Percentiles rank a stretch among this genome's conserved stretches.
These are phyloP conservation scores for Paxillus ammoniavirescens DNA, from an alignment of 768 basidiomycete genomes.

Conservation along the genomic window DNA sequence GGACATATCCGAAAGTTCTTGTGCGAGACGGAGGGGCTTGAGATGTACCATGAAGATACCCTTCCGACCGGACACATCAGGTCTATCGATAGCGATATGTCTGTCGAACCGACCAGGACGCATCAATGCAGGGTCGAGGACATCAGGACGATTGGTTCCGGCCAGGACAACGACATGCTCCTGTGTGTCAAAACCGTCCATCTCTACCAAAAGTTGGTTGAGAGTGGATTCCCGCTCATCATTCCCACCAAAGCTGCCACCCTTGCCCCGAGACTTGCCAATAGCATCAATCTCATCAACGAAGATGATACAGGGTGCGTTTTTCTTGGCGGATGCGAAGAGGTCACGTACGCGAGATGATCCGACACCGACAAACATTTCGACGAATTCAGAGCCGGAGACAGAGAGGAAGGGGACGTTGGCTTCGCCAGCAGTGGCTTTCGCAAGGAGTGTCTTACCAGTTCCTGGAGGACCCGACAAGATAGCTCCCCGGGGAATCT, in stretches of 20 bases:
- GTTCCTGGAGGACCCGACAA: slow-evolving; percentile 96
- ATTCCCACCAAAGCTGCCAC: slow-evolving; percentile 84
- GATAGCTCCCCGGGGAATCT: slow-evolving; percentile 95
- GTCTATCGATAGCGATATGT: slow-evolving; percentile 92
- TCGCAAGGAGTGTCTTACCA: slow-evolving; percentile 96
- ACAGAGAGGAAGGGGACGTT: slow-evolving; percentile 98
- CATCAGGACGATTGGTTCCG: slow-evolving; percentile 96
- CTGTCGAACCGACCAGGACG: slow-evolving; percentile 98
- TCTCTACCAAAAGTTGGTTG: slow-evolving; percentile 96
- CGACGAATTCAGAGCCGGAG: slow-evolving; percentile 98
- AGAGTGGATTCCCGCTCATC: slow-evolving; percentile 97
- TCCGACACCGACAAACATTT: slow-evolving; percentile 99
- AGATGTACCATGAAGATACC: slow-evolving; percentile 96
- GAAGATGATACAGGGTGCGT: slow-evolving; percentile 98
- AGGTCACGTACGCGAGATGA: slow-evolving; percentile 96
- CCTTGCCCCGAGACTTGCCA: slow-evolving; percentile 85
- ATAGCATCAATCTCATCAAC: slow-evolving; percentile 99
- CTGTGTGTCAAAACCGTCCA: slow-evolving; percentile 98
- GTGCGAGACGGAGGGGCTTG: slow-evolving; percentile 70
- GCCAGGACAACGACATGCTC: slow-evolving; percentile 96
- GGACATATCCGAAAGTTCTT: slow-evolving; percentile 46
- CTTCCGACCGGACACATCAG: slow-evolving; percentile 90
- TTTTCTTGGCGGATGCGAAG: slow-evolving; percentile 95
- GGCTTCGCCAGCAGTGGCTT: slow-evolving; percentile 98
- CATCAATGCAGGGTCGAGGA: slow-evolving; percentile 92